phyloP scores from a whole-genome alignment of 148 eudicot genomes.

The Diospyros kaki region DNA sequence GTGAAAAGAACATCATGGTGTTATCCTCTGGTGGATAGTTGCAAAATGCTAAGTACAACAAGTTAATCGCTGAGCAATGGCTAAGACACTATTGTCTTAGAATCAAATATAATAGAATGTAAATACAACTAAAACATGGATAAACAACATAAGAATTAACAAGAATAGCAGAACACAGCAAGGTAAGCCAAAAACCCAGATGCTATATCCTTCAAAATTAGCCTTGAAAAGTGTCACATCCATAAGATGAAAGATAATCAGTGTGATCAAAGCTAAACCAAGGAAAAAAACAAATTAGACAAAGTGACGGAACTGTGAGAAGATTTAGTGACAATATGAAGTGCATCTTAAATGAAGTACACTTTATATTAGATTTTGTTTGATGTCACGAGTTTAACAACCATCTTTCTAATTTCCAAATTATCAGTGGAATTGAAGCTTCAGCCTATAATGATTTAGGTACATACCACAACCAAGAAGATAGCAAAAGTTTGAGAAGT shows the following conservation, averaged over 20 bases:
- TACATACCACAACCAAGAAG: background rate
- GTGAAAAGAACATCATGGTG: conserved; percentile 18
- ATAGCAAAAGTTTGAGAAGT: background rate
- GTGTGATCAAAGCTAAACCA: background rate
- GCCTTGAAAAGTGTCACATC: conserved; percentile 5
- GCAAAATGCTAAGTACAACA: background rate
- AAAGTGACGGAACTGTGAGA: background rate
- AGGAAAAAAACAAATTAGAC: background rate
- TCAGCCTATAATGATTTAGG: background rate
- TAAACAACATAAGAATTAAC: background rate
- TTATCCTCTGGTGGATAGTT: background rate
- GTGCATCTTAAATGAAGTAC: background rate
- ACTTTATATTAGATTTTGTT: background rate
- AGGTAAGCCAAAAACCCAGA: background rate
- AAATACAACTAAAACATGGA: conserved; percentile 4
- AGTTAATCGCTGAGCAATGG: background rate
- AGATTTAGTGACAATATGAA: background rate
- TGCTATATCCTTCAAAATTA: background rate
- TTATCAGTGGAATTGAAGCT: background rate
- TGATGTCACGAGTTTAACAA: background rate
- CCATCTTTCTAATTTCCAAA: background rate
- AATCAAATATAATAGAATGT: background rate
- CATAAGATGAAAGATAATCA: background rate
- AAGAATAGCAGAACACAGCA: background rate
- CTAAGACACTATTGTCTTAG: background rate